phyloP scores from a whole-genome alignment of 768 basidiomycete species.

The Amanita fuliginea region DNA sequence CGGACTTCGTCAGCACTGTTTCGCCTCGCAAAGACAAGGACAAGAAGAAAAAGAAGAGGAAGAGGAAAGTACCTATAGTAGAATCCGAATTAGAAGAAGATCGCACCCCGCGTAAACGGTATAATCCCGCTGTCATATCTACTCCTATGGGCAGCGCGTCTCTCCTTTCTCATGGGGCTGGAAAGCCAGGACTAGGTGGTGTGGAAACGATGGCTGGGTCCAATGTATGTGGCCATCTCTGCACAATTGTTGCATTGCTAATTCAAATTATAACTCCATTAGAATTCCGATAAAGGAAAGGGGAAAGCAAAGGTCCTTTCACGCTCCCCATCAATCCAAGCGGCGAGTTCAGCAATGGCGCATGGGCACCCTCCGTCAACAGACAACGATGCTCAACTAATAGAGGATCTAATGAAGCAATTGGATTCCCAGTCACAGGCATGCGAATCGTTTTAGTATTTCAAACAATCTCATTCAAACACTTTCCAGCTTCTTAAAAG shows the following conservation, averaged over 20 bases:
- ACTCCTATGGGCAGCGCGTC: not conserved
- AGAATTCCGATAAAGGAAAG: slow-evolving; percentile 26
- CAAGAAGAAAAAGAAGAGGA: slow-evolving; percentile 27
- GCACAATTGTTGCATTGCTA: not conserved
- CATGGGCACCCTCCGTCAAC: slow-evolving; percentile 6
- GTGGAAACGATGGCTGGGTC: not conserved
- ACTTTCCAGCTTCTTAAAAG: slow-evolving; percentile 31
- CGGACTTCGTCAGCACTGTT: not conserved
- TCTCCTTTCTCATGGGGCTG: not conserved
- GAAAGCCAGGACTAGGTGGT: not conserved
- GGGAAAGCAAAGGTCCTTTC: slow-evolving; percentile 16
- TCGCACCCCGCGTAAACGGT: slow-evolving; percentile 8
- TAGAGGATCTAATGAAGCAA: slow-evolving; percentile 33
- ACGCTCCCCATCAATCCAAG: slow-evolving; percentile 7
- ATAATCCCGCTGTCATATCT: slow-evolving; percentile 9
- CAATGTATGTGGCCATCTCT: not conserved
- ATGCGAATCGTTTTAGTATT: slow-evolving; percentile 10
- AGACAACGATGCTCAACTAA: slow-evolving; percentile 14
- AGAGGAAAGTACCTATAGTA: slow-evolving; percentile 24
- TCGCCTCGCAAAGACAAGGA: slow-evolving; percentile 13
- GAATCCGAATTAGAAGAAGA: slow-evolving; percentile 9
- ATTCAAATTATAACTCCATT: not conserved
- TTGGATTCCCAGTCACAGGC: slow-evolving; percentile 29
- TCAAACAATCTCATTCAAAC: not conserved
- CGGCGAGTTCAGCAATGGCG: slow-evolving; percentile 1